These are phyloP conservation scores for Zymoseptoria tritici DNA, from an alignment of 2,329 filamentous ascomycete species.

Conservation along the genomic window DNA sequence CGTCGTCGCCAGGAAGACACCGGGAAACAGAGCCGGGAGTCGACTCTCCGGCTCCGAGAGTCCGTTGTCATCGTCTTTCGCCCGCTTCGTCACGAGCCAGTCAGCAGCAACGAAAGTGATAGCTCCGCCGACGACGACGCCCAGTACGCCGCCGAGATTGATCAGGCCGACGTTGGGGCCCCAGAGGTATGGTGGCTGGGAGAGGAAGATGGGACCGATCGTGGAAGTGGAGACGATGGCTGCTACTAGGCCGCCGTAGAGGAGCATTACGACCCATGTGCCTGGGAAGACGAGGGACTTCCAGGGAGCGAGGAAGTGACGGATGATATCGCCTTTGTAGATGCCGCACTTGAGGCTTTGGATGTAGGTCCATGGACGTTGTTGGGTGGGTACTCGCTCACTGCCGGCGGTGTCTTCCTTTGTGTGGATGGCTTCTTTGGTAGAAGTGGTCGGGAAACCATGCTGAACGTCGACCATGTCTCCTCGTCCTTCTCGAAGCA, in stretches of 20 bases:
- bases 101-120: slow-evolving; percentile 35
- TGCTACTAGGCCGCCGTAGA: slow-evolving; percentile 38
- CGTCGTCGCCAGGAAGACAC: no score
- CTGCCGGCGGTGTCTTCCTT: no score
- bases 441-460: no score
- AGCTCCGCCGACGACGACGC: slow-evolving; percentile 30
- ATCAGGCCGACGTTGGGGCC: slow-evolving; percentile 33
- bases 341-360: slow-evolving; percentile 32
- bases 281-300: slow-evolving; percentile 34
- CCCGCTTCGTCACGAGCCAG: slow-evolving; percentile 30
- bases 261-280: slow-evolving; percentile 36
- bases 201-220: slow-evolving; percentile 32
- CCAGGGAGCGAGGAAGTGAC: slow-evolving; percentile 33
- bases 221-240: slow-evolving; percentile 34
- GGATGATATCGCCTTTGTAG: slow-evolving; percentile 29
- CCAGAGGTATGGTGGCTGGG: slow-evolving; percentile 37
- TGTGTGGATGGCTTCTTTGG: no score
- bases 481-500: no score
- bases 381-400: no score
- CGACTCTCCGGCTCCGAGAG: slow-evolving; percentile 35
- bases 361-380: slow-evolving; percentile 19
- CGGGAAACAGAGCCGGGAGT: slow-evolving; percentile 17
- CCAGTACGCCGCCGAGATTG: slow-evolving; percentile 34
- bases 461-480: no score
- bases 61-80: slow-evolving; percentile 31